Base-by-base conservation (phyloP, 2,329 filamentous ascomycete species). In the Diaporthe sp. region DNA sequence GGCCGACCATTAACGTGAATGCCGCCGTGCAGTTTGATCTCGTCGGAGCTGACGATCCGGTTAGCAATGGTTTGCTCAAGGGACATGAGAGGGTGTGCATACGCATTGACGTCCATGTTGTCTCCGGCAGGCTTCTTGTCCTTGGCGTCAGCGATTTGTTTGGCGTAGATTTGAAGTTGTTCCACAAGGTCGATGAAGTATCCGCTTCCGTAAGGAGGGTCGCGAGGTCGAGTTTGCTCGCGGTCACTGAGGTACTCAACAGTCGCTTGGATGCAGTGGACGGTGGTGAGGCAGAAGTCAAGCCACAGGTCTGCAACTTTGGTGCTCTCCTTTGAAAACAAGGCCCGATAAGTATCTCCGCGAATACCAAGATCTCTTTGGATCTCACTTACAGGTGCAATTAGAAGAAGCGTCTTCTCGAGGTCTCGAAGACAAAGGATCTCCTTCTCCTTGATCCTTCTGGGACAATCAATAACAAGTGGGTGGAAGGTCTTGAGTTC, bases 141-240 rank as follows among this genome's bases (percentile, higher is more conserved):
- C 81, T 95, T 93, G 78, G 92, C 91, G 79, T 92, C 92, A 78
- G 93, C 92, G 81, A 98, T 92, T 83, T 97, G 94, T 81, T 92
- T 91, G 77, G 95, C 96, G 91, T 98, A 98, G 83, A 95, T 91
- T 83, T 93, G 92, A 80, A 98, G 95, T 90, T 98, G 96, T 84
- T 97, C 95, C 84, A 97, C 93, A 77, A 98, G 92, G 87, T 98
- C 96, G 86, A 98, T 93, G 84, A 98, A 98, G 86, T 98, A 98
- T 83, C 95, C 95, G 90, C 94, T 95, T 89, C 93, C 97, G 88
- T 98, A 98, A 79, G 95, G 95, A 81, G 94, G 93, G 85, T 98
- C 96, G 85, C 91, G 88, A 76, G 94, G 94, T 83, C 95, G 92
- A 79, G 93, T 93, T 86, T 96, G 94, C 84, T 98, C 96, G 83